Base-by-base conservation (phyloP, 1,284 basidiomycete genomes). In the Malassezia japonica region DNA sequence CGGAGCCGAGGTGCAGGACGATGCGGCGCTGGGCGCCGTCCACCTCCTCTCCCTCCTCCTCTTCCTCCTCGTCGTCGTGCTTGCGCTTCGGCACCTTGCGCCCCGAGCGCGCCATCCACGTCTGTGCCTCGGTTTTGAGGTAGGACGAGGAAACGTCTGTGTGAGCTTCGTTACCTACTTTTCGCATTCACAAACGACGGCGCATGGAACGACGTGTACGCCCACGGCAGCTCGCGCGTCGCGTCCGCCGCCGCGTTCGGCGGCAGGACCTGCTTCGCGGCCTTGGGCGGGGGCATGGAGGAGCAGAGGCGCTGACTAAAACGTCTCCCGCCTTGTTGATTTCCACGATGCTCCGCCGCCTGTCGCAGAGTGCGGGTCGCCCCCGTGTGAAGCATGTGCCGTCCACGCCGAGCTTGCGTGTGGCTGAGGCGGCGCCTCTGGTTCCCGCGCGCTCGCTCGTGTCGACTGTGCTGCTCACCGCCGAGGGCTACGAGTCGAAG, bases 1-100 rank as follows among this genome's bases (percentile, higher is more conserved):
- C 80, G 2, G 90, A 91, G 21, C 94, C 94, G 2, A 87, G 89
- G 66, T 99, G 94, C 49, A 99, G 86, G 32, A 99, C 84, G 50
- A 99, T 75, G 20, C 76, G 78, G 24, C 38, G 18, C 44, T 41
- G 55, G 23, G 20, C 18, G 55, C 12, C 44, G 15, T 47, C 46
- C 15, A 48, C 49, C 27, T 52, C 55, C 36, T 61, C 57, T n/a
- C n/a, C n/a, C 16, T 50, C 50, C 20, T 59, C 56, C 8, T 48
- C 59, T 7, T 56, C 52, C 2, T 56, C 59, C 25, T 50, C 52
- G 36, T 53, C 55, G 23, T 57, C 57, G 32, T 54, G 37, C 40
- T 47, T 57, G 43, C 55, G 31, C 41, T 36, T 46, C 16, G 24
- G 36, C 23, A 15, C 34, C 46, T 38, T 51, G 38, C 39, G 57